These are phyloP conservation scores for Metschnikowia baotianmanensis DNA, from an alignment of 805 yeast species.

Conservation along the genomic window DNA sequence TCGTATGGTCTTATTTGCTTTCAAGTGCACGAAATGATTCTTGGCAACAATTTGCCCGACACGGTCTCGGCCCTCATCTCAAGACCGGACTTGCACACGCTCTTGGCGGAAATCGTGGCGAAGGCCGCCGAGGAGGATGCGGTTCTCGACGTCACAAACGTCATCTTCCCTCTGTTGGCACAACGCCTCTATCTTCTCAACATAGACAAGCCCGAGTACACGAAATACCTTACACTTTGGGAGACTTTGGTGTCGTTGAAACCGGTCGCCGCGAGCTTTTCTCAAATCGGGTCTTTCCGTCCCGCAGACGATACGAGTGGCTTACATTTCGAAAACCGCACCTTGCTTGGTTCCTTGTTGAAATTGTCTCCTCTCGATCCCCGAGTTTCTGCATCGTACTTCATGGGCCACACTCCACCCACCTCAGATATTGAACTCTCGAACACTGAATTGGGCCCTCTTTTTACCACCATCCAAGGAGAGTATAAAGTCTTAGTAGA, in stretches of 20 bases:
- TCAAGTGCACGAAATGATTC: constrained; percentile 64
- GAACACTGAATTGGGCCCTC: constrained; percentile 51
- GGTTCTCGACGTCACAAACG: constrained; percentile 55
- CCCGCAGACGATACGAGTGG: constrained; percentile 43
- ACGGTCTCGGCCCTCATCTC: constrained; percentile 27
- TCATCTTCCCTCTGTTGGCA: constrained; percentile 48
- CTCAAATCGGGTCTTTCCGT: constrained; percentile 56
- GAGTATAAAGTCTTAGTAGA: constrained; percentile 61
- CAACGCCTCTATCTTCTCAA: constrained; percentile 36
- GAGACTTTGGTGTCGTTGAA: constrained; percentile 60
- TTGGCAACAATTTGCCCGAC: constrained; percentile 36
- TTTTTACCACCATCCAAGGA: constrained; percentile 41
- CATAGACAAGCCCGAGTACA: constrained; percentile 50
- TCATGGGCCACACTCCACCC: constrained; percentile 26
- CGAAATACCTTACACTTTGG: constrained; percentile 51
- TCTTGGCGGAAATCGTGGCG: constrained; percentile 53
- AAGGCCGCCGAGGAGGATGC: constrained; percentile 68
- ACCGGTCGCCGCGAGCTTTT: constrained; percentile 57
- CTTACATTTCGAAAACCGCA: constrained; percentile 52
- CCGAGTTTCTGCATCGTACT: constrained; percentile 46
- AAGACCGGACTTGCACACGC: constrained; percentile 22
- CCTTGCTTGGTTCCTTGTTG: constrained; percentile 76
- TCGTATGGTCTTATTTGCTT: constrained; percentile 69
- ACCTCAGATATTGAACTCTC: constrained; percentile 37
- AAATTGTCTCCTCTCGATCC: constrained; percentile 70